These are phyloP conservation scores for Hypoxylon subgilvum DNA, from an alignment of 495 filamentous ascomycete species.

Conservation along the genomic window DNA sequence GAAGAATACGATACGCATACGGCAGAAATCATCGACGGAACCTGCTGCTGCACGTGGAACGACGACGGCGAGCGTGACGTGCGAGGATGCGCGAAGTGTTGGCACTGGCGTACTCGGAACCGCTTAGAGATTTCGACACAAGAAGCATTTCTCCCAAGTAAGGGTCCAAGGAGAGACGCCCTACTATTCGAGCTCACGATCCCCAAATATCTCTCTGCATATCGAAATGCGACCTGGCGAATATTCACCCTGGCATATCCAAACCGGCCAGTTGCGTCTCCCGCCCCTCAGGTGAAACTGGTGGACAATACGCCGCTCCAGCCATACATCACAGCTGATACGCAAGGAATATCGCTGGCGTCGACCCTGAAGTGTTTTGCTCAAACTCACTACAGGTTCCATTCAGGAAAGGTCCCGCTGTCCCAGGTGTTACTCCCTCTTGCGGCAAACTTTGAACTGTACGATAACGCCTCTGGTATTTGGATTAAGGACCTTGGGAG, in stretches of 20 bases:
- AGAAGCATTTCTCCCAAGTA: slow-evolving; percentile 55
- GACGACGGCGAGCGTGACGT: slow-evolving; percentile 43
- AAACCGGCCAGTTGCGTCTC: not conserved
- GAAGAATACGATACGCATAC: slow-evolving; percentile 48
- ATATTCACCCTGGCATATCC: slow-evolving; percentile 38
- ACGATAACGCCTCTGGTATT: slow-evolving; percentile 24
- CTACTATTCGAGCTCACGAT: slow-evolving; percentile 54
- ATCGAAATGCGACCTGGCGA: slow-evolving; percentile 55
- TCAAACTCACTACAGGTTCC: slow-evolving; percentile 44
- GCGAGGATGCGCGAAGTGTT: slow-evolving; percentile 34
- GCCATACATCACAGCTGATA: slow-evolving; percentile 1
- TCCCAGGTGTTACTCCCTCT: slow-evolving; percentile 26
- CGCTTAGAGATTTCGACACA: slow-evolving; percentile 48
- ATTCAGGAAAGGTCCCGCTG: slow-evolving; percentile 23
- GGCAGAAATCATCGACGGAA: slow-evolving; percentile 39
- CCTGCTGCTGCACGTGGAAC: slow-evolving; percentile 32
- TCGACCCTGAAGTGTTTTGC: slow-evolving; percentile 44
- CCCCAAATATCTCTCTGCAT: slow-evolving; percentile 46
- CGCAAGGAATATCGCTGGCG: slow-evolving; percentile 35
- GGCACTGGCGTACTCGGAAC: slow-evolving; percentile 20
- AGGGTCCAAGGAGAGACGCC: slow-evolving; percentile 33
- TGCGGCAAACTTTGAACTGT: slow-evolving; percentile 33
- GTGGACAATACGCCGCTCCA: slow-evolving; percentile 27
- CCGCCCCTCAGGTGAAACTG: slow-evolving; percentile 28
- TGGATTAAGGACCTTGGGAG: slow-evolving; percentile 44